These are phyloP conservation scores for Apiospora hydei DNA, from an alignment of 2,329 filamentous ascomycete species.

Conservation along the genomic window DNA sequence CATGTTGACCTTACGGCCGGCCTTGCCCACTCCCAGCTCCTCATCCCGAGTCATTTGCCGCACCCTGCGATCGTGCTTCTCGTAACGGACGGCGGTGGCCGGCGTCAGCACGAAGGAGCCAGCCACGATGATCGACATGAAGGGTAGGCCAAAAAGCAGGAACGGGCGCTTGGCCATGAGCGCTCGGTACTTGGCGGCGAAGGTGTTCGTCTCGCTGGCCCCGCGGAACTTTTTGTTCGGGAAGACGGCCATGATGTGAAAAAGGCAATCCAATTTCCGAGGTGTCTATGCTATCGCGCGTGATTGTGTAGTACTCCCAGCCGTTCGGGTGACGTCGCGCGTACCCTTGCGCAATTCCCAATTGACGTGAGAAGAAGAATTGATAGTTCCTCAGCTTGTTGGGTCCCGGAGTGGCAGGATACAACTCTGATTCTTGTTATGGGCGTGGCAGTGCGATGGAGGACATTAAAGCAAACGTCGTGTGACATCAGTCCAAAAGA, in stretches of 20 bases:
- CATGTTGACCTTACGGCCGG: conserved; percentile 75
- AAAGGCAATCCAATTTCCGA: background rate
- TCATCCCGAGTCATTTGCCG: conserved; percentile 86
- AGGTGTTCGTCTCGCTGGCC: conserved; percentile 68
- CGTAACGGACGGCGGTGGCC: conserved; percentile 91
- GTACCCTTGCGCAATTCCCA: background rate
- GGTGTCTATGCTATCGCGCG: background rate
- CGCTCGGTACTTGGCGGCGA: conserved; percentile 80
- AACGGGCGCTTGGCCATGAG: conserved; percentile 83
- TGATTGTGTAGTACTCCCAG: conserved; percentile 14
- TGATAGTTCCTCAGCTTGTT: background rate
- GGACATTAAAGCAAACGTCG: background rate
- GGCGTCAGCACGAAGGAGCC: conserved; percentile 95
- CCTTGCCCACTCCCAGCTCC: conserved; percentile 80
- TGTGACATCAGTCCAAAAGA: conserved; percentile 19
- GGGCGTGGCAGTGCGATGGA: background rate
- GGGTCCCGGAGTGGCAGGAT: background rate
- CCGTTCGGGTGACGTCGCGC: background rate
- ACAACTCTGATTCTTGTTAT: conserved; percentile 9
- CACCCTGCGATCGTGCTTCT: conserved; percentile 90
- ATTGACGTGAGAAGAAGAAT: background rate
- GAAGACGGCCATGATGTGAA: conserved; percentile 65
- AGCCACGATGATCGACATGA: conserved; percentile 86
- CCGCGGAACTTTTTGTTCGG: conserved; percentile 75
- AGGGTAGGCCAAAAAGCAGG: conserved; percentile 90